These are phyloP conservation scores for Colletotrichum sp. DNA, from an alignment of 2,329 filamentous ascomycete species.

Conservation along the genomic window DNA sequence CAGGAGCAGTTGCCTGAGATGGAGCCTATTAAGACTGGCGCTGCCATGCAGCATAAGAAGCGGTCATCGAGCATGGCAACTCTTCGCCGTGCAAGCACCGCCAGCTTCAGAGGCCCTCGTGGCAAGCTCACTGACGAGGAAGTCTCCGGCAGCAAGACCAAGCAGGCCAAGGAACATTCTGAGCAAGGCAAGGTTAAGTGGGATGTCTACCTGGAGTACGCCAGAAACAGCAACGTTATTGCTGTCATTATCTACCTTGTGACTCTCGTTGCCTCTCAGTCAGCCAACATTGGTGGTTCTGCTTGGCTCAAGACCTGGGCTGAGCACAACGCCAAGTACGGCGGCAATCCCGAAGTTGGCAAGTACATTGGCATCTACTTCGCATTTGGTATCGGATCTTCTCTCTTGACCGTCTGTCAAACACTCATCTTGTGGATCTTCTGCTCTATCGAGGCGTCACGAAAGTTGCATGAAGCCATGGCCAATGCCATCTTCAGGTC, in stretches of 20 bases:
- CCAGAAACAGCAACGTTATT: slow-evolving; percentile 87
- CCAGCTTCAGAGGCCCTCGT: slow-evolving; percentile 85
- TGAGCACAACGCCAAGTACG: slow-evolving; percentile 72
- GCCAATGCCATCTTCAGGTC: slow-evolving; percentile 96
- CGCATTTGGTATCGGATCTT: slow-evolving; percentile 87
- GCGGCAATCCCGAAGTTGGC: slow-evolving; percentile 76
- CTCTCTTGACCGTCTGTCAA: slow-evolving; percentile 85
- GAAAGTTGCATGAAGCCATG: slow-evolving; percentile 97
- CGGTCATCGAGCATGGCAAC: slow-evolving; percentile 77
- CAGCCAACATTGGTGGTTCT: slow-evolving; percentile 80
- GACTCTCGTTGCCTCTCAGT: slow-evolving; percentile 80
- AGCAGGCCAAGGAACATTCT: slow-evolving; percentile 83
- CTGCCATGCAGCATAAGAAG: slow-evolving; percentile 54
- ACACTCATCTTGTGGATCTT: slow-evolving; percentile 98
- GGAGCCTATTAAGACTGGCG: slow-evolving; percentile 70
- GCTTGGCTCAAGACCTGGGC: slow-evolving; percentile 97
- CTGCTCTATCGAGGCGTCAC: slow-evolving; percentile 97
- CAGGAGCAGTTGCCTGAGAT: slow-evolving; percentile 80
- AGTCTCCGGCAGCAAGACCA: slow-evolving; percentile 75
- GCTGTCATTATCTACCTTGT: slow-evolving; percentile 83
- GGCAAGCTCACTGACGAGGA: slow-evolving; percentile 88
- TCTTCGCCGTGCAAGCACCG: slow-evolving; percentile 87
- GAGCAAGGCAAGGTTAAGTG: slow-evolving; percentile 99
- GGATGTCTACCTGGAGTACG: slow-evolving; percentile 93
- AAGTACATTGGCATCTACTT: slow-evolving; percentile 97